Percentiles rank a stretch among this genome's conserved stretches.
Evolutionary conservation across 1,284 basidiomycete genomes (phyloP).

Genomic region (Gomphus sp.): DNA sequence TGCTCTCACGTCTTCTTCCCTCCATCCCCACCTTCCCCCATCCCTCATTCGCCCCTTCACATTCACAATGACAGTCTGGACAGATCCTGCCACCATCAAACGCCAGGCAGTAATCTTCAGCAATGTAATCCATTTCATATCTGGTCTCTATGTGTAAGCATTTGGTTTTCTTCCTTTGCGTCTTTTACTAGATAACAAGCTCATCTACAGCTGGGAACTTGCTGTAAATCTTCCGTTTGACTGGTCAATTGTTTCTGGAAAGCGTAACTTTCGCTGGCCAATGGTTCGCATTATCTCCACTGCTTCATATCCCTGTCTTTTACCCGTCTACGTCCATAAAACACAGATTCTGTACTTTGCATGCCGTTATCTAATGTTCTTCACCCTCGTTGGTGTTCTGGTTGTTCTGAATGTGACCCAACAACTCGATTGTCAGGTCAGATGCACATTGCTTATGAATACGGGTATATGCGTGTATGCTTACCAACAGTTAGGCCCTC

Average conservation of each 20-base stretch:
- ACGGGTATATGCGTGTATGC: slow-evolving; percentile 7
- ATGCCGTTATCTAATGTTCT: slow-evolving; percentile 58
- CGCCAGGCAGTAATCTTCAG: slow-evolving; percentile 4
- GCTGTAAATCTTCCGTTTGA: slow-evolving; percentile 3
- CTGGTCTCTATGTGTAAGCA: background rate
- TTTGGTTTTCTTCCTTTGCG: background rate
- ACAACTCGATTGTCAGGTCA: slow-evolving; percentile 48
- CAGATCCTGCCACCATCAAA: background rate
- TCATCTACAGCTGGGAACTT: background rate
- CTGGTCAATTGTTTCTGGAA: slow-evolving; percentile 10
- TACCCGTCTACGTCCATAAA: background rate
- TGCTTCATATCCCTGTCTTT: background rate
- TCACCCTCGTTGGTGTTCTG: slow-evolving; percentile 54
- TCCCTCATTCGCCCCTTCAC: background rate
- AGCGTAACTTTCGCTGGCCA: slow-evolving; percentile 1
- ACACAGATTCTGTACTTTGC: slow-evolving; percentile 1
- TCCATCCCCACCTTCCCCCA: background rate
- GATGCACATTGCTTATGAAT: slow-evolving; percentile 16
- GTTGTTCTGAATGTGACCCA: slow-evolving; percentile 12
- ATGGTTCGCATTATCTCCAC: background rate
- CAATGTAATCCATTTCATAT: slow-evolving; percentile 4
- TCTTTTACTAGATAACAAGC: background rate
- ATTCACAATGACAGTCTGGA: slow-evolving; percentile 1
- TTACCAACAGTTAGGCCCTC: slow-evolving; percentile 34
- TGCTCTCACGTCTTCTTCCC: background rate